A percentile compares a stretch with the other conserved stretches of the same genome.
Conservation (phyloP, 2,329 filamentous ascomycete genomes). For the Penicillium sp. region DNA sequence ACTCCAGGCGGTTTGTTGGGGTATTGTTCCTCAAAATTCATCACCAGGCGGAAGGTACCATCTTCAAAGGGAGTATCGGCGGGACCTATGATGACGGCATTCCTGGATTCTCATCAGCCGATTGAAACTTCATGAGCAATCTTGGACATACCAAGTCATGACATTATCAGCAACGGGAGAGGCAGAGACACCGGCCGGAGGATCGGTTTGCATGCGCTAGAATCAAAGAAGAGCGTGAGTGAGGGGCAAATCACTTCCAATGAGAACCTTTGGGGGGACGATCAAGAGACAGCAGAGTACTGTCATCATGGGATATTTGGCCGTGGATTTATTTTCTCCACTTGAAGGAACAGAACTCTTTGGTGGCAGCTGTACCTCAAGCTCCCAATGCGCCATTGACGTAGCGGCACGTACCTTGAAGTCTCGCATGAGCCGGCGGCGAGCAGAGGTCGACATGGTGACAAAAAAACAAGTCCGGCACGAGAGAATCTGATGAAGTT, state of each 20-base stretch:
- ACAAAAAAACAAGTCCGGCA: conserved; percentile 6
- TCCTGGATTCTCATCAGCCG: conserved; percentile 55
- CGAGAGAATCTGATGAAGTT: conserved; percentile 1
- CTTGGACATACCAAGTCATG: conserved; percentile 34
- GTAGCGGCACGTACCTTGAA: conserved; percentile 69
- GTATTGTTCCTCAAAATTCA: conserved; percentile 99
- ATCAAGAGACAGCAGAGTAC: neutral
- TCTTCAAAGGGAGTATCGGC: conserved; percentile 97
- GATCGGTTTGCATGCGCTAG: conserved; percentile 98
- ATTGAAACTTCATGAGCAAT: neutral
- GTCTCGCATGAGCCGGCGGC: conserved; percentile 95
- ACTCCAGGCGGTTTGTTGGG: conserved; percentile 96
- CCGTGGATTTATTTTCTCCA: no score
- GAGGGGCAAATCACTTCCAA: conserved; percentile 5
- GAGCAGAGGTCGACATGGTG: conserved; percentile 82
- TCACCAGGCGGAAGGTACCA: conserved; percentile 92
- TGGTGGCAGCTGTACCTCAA: conserved; percentile 3
- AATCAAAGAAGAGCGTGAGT: conserved; percentile 12
- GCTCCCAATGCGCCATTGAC: conserved; percentile 1
- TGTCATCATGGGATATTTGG: no score
- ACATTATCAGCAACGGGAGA: conserved; percentile 69
- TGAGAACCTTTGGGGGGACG: neutral
- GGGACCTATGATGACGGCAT: conserved; percentile 95
- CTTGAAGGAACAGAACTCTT: neutral
- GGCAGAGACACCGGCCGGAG: conserved; percentile 91